Evolutionary conservation across 306 rosid genomes (phyloP).

Genomic region (Vigna angularis): DNA sequence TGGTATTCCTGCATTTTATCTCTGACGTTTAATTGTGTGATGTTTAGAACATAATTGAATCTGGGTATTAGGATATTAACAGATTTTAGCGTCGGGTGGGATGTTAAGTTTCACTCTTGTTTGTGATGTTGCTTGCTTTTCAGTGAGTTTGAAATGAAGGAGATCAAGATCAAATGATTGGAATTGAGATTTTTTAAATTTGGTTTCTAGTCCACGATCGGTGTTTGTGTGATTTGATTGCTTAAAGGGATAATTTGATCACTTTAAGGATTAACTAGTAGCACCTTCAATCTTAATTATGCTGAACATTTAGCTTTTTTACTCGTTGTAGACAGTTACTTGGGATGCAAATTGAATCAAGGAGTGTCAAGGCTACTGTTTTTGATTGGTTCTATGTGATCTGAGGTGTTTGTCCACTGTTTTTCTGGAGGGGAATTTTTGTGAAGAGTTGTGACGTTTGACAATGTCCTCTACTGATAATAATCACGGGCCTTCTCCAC

Average conservation of each 20-base stretch:
- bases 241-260: not conserved
- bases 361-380: not conserved
- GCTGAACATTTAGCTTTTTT: not conserved
- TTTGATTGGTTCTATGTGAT: not conserved
- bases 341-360: constrained; percentile 1
- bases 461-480: constrained; percentile 2
- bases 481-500: not conserved
- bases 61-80: not conserved
- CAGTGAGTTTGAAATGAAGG: not conserved
- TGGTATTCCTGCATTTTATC: not conserved
- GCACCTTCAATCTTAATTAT: not conserved
- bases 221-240: not conserved
- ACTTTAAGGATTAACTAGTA: not conserved
- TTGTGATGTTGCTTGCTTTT: not conserved
- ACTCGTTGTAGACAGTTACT: not conserved
- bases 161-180: not conserved
- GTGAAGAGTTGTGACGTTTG: not conserved
- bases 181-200: not conserved
- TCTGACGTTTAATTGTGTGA: not conserved
- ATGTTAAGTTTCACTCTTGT: not conserved
- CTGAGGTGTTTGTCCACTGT: not conserved
- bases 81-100: not conserved
- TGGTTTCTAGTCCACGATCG: not conserved
- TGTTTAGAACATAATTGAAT: not conserved
- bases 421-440: not conserved